Evolutionary conservation across 176 grass and related monocot species (phyloP), one percentile per base, ranked within the genome.

Genomic region (Metroxylon sagu): DNA sequence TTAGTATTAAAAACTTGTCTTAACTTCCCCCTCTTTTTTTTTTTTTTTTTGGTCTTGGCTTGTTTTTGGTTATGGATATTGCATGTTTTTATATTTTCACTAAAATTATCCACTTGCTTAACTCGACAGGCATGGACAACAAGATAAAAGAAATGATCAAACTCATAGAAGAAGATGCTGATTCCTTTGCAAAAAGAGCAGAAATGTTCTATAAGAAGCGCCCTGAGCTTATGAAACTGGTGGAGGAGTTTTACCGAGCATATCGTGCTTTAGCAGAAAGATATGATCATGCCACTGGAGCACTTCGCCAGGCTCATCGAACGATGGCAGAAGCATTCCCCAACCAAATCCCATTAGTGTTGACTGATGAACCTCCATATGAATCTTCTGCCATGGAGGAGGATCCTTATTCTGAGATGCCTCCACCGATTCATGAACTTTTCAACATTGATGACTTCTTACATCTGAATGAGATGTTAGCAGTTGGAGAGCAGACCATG

Each of bases 101-200:
- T 31, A 54, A 18, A 21, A 16, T 83, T 78, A 49, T 28, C 48
- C 66, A 53, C 49, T 71, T 76, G 70, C 5, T 6, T 56, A 25
- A 49, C 52, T 39, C 28, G 53, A 26, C 80, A 96, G 93, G 89
- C 29, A 98, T 80, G 73, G 93, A 92, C 71, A 74, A 58, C 52
- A 98, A 98, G 75, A 79, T 98, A 70, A 92, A 89, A 75, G 58
- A 72, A 16, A 98, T 98, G 93, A 88, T 98, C 85, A 98, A 85
- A 66, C 88, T 98, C 59, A 92, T 98, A 2, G 93, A 98, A 66
- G 84, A 85, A 69, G 93, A 98, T 64, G 93, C 93, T 4, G 93
- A 98, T 59, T 98, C 93, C n/a, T 98, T 98, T 61, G 93, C 93
- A 64, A 77, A 70, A 72, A 81, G 93, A 73, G 93, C 93, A 53